Conservation (phyloP, 352 stramenopile species). For the Pythium vanterpoolii region DNA sequence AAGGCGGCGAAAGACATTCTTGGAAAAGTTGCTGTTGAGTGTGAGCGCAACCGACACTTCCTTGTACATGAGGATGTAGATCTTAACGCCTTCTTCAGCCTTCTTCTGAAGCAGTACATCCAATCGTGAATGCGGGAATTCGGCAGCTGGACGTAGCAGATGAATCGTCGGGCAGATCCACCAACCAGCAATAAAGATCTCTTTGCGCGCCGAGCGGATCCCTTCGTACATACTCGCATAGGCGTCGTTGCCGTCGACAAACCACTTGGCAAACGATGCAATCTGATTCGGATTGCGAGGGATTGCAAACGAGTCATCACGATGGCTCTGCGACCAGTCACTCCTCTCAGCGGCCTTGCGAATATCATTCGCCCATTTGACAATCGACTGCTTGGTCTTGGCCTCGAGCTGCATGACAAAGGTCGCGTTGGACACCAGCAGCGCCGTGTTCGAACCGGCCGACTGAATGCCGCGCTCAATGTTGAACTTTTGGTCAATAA, state of each 20-base stretch:
- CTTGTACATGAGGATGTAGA: constrained; percentile 93
- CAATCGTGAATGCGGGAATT: constrained; percentile 60
- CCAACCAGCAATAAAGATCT: constrained; percentile 92
- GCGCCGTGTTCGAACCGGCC: constrained; percentile 70
- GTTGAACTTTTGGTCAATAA: constrained; percentile 82
- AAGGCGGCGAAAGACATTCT: constrained; percentile 58
- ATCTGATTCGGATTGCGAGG: constrained; percentile 61
- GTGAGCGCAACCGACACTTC: constrained; percentile 81
- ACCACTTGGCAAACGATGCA: constrained; percentile 72
- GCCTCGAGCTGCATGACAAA: constrained; percentile 85
- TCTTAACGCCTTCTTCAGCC: constrained; percentile 73
- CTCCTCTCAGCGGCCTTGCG: constrained; percentile 62
- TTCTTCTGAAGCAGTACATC: constrained; percentile 68
- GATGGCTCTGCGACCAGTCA: constrained; percentile 73
- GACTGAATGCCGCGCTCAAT: constrained; percentile 78
- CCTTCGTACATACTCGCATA: constrained; percentile 75
- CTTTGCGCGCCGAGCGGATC: constrained; percentile 58
- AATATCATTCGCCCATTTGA: constrained; percentile 86
- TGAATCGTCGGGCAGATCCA: constrained; percentile 88
- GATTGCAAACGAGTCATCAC: constrained; percentile 78
- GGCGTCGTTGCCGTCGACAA: constrained; percentile 72
- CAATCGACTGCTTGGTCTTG: constrained; percentile 72
- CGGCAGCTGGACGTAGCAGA: constrained; percentile 56
- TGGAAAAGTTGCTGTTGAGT: constrained; percentile 82
- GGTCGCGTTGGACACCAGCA: constrained; percentile 79